Evolutionary conservation across 2,329 filamentous ascomycete genomes (phyloP).

Genomic region (Aspergillus udagawae): DNA sequence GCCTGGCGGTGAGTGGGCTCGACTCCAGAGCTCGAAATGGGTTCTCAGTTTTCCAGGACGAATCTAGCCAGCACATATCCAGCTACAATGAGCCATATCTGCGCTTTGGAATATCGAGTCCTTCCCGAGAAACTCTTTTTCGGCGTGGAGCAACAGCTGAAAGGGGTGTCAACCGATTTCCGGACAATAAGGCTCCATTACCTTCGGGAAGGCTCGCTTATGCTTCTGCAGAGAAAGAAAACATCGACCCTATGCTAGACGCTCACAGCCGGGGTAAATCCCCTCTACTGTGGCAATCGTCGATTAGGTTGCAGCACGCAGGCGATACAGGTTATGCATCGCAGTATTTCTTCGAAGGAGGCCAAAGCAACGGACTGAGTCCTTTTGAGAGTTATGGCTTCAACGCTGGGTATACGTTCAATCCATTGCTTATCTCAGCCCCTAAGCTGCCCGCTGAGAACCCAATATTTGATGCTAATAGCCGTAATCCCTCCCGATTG

Average conservation of each 20-base stretch:
- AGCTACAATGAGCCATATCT: conserved; percentile 7
- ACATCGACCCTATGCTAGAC: conserved; percentile 34
- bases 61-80: conserved; percentile 8
- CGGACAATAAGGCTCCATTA: conserved; percentile 10
- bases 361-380: conserved; percentile 17
- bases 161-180: conserved; percentile 8
- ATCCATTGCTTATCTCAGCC: conserved; percentile 31
- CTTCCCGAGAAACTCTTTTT: conserved; percentile 20
- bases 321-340: conserved; percentile 19
- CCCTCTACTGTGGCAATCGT: conserved; percentile 23
- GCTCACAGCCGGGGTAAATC: conserved; percentile 21
- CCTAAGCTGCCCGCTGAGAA: conserved; percentile 16
- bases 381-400: conserved; percentile 22
- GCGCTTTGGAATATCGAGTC: conserved; percentile 11
- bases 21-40: conserved; percentile 25
- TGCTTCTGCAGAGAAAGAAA: conserved; percentile 29
- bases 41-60: conserved; percentile 38
- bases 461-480: conserved; percentile 16
- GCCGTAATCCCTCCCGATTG: conserved; percentile 8
- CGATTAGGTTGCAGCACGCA: conserved; percentile 13
- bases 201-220: conserved; percentile 9
- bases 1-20: conserved; percentile 27
- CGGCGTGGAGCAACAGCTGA: conserved; percentile 9
- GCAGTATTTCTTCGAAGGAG: conserved; percentile 24
- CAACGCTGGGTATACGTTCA: conserved; percentile 26